Evolutionary conservation across 2,329 filamentous ascomycete genomes (phyloP), one percentile per base, ranked within the genome.

Genomic region (Colletotrichum ledebouriae): DNA sequence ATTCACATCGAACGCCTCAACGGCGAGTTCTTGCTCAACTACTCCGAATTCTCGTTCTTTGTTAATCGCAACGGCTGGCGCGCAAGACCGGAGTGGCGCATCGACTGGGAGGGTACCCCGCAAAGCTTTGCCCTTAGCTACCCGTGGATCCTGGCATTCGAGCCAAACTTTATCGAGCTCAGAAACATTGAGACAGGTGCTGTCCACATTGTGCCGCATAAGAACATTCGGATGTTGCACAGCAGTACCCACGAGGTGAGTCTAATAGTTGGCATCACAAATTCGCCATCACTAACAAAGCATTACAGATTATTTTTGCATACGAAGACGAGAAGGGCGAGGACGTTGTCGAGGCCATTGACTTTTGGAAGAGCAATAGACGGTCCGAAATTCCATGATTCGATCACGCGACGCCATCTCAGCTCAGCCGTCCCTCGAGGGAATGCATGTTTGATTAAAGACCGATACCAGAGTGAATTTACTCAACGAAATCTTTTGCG

Each of bases 21-120:
- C 73, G 94, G 95, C 78, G 96, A 99, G 77, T 99, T 99, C 85
- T 81, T 99, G 73, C 90, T 99, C 71, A 98, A 98, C 80, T 99
- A 99, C 82, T 96, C 94, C 4, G 96, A 99, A 78, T 99, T 98
- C 81, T 97, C 94, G 12, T 99, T 99, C 88, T 99, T 98, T 76
- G 96, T 99, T 77, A 98, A 99, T 81, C 90, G 96, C 75, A 98
- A 99, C 78, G 96, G 96, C 42, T 99, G 96, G 96, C 90, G 96
- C 71, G 95, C 95, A 61, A 88, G 94, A 75, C 94, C 94, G 5
- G 96, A 99, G 79, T 99, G 96, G 96, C 91, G 92, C 75, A 97
- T 99, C 76, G 92, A 95, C 71, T 99, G 96, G 96, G 96, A 99
- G 82, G 96, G 96, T 64, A 93, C 90, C 50, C 96, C 96, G 46